Evolutionary conservation across 768 basidiomycete species (phyloP), one percentile per base, ranked within the genome.

Genomic region (Tricholoma hemisulphureum): DNA sequence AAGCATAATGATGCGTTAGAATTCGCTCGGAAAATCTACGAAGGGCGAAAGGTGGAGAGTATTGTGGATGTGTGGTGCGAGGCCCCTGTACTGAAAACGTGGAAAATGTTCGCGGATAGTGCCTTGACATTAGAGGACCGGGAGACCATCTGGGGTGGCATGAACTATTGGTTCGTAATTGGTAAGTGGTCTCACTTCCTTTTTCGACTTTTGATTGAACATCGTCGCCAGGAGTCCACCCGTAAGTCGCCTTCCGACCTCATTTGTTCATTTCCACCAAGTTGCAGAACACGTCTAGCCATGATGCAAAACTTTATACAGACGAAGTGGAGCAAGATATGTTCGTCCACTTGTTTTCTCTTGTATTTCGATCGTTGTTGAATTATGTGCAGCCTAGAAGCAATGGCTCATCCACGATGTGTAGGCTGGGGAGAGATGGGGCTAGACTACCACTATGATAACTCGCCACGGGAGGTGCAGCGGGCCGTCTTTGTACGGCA

Each of bases 31-130:
- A 85, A 75, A 14, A 67, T 90, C 65, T 91, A 88, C 64, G 69
- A 65, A 1, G 82, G 73, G 9, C 80, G 80, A 26, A 79, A 79
- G 34, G 83, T 93, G 3, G 74, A 83, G 53, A 80, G 85, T 5
- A 78, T 94, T 53, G 84, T 95, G 6, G 93, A 95, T 62, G 93
- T 95, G 2, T 95, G 90, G 88, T 95, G 93, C 62, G 93, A 93
- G 65, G 88, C 88, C 0, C 88, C 91, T 0, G 83, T 91, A 13
- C 75, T 74, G 58, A 73, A 60, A 31, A 18, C 75, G 6, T 93
- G 90, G 90, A 82, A 75, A 63, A 87, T 87, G 59, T 75, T 90
- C 43, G 91, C 91, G 1, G 87, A 91, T 69, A 83, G 86, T 1
- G 88, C 89, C 2, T 26, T 86, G 57, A 77, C 74, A 0, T 68